These are phyloP conservation scores for Backusella circina DNA, from an alignment of 192 early-diverging fungal species.

Conservation along the genomic window DNA sequence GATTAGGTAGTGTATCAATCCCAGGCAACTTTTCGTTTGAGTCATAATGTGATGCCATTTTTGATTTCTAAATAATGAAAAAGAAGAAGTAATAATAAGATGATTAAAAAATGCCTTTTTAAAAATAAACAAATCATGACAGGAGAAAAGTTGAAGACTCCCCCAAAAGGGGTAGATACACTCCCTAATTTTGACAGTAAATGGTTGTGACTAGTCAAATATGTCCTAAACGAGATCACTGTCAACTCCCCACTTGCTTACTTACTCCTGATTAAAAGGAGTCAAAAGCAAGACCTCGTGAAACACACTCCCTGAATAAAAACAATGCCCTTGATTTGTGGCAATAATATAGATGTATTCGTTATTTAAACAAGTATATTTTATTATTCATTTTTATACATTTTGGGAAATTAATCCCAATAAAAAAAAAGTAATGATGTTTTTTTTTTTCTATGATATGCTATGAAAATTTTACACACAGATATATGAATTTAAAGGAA, in stretches of 20 bases:
- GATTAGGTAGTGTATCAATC: slow-evolving; percentile 1
- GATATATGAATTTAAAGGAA: slow-evolving; percentile 2
- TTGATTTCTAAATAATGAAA: slow-evolving; percentile 7
- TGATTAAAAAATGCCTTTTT: slow-evolving; percentile 4
- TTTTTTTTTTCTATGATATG: neutral
- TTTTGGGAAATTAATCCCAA: slow-evolving; percentile 3
- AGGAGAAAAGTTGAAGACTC: neutral
- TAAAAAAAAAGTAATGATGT: slow-evolving; percentile 1
- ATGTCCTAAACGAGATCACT: slow-evolving; percentile 3
- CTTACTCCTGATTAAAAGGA: neutral
- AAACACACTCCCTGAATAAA: neutral
- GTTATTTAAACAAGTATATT: slow-evolving; percentile 5
- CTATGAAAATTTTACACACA: neutral
- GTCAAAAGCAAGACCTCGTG: neutral
- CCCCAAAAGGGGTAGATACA: neutral
- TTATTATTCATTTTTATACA: slow-evolving; percentile 6
- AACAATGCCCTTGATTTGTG: neutral
- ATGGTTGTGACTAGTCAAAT: neutral
- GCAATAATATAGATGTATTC: slow-evolving; percentile 1
- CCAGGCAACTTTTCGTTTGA: slow-evolving; percentile 2
- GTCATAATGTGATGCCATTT: slow-evolving; percentile 1
- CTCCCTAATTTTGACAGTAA: slow-evolving; percentile 3
- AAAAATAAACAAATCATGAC: neutral
- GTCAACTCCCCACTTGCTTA: neutral
- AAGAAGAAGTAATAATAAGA: neutral